A percentile compares a stretch with the other conserved stretches of the same genome.
Evolutionary conservation across 129 eudicot genomes (phyloP).

Genomic region (Chrysanthemum lavandulifolium): DNA sequence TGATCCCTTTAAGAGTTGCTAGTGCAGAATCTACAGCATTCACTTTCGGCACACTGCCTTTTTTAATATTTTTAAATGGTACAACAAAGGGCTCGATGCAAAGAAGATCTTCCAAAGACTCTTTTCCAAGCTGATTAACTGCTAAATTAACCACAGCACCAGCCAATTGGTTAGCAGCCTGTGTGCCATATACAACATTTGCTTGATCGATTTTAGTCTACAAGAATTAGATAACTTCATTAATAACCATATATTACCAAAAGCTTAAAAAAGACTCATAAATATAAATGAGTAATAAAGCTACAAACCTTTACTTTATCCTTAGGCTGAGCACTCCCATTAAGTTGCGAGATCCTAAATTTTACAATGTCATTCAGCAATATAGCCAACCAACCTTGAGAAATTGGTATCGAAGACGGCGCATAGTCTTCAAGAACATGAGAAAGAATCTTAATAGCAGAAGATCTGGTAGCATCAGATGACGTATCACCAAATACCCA

Average conservation of each 20-base stretch:
- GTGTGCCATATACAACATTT: conserved; percentile 67
- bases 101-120: conserved; percentile 65
- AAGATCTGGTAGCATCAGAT: conserved; percentile 58
- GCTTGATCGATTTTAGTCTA: conserved; percentile 89
- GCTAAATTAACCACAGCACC: conserved; percentile 77
- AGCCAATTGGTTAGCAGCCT: conserved; percentile 65
- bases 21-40: conserved; percentile 81
- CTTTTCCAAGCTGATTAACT: conserved; percentile 53
- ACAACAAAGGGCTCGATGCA: conserved; percentile 72
- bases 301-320: conserved; percentile 86
- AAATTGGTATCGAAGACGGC: conserved; percentile 78
- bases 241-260: conserved; percentile 4
- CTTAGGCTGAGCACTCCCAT: conserved; percentile 54
- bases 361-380: conserved; percentile 64
- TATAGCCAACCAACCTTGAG: conserved; percentile 95
- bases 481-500: conserved; percentile 76
- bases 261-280: not conserved
- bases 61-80: conserved; percentile 62
- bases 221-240: conserved; percentile 31
- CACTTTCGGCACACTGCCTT: conserved; percentile 55
- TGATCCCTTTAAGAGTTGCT: conserved; percentile 92
- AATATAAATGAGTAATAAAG: not conserved
- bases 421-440: conserved; percentile 83
- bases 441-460: conserved; percentile 74
- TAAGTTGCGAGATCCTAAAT: conserved; percentile 44